phyloP scores from a whole-genome alignment of 495 filamentous ascomycete genomes.

The Aspergillus sparsus region DNA sequence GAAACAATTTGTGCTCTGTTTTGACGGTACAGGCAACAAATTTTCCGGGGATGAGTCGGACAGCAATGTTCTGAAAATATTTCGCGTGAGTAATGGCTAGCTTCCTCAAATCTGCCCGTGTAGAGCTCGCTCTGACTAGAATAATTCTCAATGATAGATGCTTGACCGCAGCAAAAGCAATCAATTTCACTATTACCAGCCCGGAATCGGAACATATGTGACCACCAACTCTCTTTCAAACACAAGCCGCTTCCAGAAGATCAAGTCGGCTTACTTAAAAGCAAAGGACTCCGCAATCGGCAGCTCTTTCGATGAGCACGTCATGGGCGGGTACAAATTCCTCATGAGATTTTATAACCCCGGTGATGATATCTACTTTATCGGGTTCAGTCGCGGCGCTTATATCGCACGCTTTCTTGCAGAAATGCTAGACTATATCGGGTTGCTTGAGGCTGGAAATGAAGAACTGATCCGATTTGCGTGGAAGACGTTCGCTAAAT shows the following conservation, averaged over 20 bases:
- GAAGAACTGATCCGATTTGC: slow-evolving; percentile 78
- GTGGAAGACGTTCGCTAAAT: slow-evolving; percentile 84
- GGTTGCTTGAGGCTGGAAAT: slow-evolving; percentile 71
- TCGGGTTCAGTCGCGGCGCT: slow-evolving; percentile 76
- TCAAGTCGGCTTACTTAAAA: slow-evolving; percentile 77
- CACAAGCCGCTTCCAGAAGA: slow-evolving; percentile 59
- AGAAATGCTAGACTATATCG: slow-evolving; percentile 80
- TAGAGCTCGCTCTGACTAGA: not conserved
- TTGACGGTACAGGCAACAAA: slow-evolving; percentile 89
- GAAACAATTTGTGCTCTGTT: slow-evolving; percentile 74
- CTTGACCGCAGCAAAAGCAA: slow-evolving; percentile 55
- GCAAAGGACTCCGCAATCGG: slow-evolving; percentile 84
- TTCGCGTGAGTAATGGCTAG: slow-evolving; percentile 44
- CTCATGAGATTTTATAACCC: slow-evolving; percentile 77
- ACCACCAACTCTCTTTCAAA: slow-evolving; percentile 66
- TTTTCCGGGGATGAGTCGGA: slow-evolving; percentile 79
- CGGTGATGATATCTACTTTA: slow-evolving; percentile 73
- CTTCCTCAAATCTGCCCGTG: not conserved
- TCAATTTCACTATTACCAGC: slow-evolving; percentile 50
- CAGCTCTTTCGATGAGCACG: slow-evolving; percentile 79
- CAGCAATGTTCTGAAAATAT: slow-evolving; percentile 90
- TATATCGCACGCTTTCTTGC: slow-evolving; percentile 79
- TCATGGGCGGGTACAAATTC: slow-evolving; percentile 78
- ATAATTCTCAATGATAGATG: slow-evolving; percentile 37
- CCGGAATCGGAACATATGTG: slow-evolving; percentile 86